A percentile compares a stretch with the other conserved stretches of the same genome.
Evolutionary conservation across 2,329 filamentous ascomycete genomes (phyloP).

Genomic region (Xylaria arbuscula): DNA sequence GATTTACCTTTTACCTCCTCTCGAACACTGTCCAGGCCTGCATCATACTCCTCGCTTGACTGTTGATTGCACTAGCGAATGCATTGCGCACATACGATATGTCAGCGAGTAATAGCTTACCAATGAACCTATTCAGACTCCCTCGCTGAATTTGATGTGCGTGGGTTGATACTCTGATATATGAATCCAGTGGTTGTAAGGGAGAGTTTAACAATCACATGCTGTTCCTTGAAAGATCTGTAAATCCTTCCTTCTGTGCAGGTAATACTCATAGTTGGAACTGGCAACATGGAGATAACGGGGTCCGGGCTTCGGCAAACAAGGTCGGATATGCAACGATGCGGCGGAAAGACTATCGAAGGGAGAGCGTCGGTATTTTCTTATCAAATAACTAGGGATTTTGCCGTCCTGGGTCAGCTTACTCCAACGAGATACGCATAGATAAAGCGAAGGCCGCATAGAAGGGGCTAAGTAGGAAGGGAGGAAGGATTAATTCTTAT

Average conservation of each 20-base stretch:
- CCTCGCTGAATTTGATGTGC: background rate
- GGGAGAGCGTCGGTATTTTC: constrained; percentile 9
- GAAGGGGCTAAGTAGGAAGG: constrained; percentile 11
- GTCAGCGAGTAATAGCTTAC: background rate
- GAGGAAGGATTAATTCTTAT: constrained; percentile 4
- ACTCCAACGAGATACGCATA: constrained; percentile 26
- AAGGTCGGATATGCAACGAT: constrained; percentile 17
- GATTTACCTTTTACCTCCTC: background rate
- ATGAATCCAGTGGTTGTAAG: background rate
- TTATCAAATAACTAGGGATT: constrained; percentile 33
- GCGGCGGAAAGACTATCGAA: constrained; percentile 13
- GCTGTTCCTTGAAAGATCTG: background rate
- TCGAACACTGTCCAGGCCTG: constrained; percentile 19
- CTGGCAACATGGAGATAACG: background rate
- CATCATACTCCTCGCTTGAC: constrained; percentile 22
- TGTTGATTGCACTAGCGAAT: background rate
- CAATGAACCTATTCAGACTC: constrained; percentile 9
- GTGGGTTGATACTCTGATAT: background rate
- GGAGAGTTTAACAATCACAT: background rate
- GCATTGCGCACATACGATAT: constrained; percentile 4
- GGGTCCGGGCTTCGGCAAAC: constrained; percentile 1
- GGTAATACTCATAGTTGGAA: background rate
- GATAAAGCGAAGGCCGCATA: constrained; percentile 11
- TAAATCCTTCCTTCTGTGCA: background rate
- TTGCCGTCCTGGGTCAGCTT: constrained; percentile 34